These are phyloP conservation scores for Amaranthus tricolor DNA, from an alignment of 179 eudicot species.

Conservation along the genomic window DNA sequence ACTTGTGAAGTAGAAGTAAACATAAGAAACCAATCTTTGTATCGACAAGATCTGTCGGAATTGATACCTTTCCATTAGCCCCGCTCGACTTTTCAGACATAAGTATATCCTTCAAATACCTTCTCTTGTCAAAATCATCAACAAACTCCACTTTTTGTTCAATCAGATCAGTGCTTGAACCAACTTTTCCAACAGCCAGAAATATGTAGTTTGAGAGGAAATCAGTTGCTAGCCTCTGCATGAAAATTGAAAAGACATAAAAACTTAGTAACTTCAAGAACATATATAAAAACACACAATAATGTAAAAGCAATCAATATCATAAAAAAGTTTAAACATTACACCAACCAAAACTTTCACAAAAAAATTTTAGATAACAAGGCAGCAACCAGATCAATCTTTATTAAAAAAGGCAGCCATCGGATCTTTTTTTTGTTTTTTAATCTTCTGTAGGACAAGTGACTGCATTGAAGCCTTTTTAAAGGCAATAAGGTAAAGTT, in stretches of 20 bases:
- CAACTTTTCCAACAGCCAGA: neutral
- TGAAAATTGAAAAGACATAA: neutral
- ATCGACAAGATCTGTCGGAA: too few relatives aligned
- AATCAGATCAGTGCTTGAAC: too few relatives aligned
- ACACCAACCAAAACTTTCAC: neutral
- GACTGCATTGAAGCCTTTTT: neutral
- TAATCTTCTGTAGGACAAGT: neutral
- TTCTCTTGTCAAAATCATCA: too few relatives aligned
- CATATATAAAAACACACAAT: neutral
- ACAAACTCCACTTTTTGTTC: too few relatives aligned
- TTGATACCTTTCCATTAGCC: too few relatives aligned
- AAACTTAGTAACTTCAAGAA: neutral
- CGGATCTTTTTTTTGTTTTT: neutral
- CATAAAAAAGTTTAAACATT: neutral
- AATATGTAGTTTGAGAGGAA: neutral
- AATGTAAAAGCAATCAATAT: neutral
- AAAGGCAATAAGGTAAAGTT: neutral
- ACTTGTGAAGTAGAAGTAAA: too few relatives aligned
- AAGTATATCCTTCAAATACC: too few relatives aligned
- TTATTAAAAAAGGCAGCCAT: neutral
- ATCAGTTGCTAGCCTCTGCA: conserved; percentile 6
- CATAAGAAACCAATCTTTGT: too few relatives aligned
- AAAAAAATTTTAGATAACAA: neutral
- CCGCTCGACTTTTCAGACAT: too few relatives aligned
- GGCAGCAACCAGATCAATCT: too few relatives aligned